Conservation (phyloP, 495 filamentous ascomycete genomes). For the Penicillium odoratum region DNA sequence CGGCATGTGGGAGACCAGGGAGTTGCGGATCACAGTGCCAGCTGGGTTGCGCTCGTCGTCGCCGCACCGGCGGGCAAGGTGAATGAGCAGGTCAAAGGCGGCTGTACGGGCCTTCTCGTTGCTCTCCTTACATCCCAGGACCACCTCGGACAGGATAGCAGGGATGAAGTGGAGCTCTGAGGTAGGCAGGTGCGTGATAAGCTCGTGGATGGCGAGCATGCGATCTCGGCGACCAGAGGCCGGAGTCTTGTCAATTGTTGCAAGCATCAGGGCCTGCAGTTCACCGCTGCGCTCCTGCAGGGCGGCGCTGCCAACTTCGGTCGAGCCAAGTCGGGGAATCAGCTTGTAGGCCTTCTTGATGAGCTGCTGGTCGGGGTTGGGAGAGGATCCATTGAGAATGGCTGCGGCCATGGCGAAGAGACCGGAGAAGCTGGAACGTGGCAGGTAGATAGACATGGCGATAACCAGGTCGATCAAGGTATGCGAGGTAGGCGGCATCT, state of each 20-base stretch:
- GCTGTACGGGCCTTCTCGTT: constrained; percentile 89
- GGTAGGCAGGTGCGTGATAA: constrained; percentile 74
- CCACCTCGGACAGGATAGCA: constrained; percentile 84
- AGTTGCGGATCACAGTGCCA: constrained; percentile 78
- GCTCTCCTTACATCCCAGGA: constrained; percentile 92
- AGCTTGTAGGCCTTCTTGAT: constrained; percentile 99
- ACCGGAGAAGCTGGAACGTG: constrained; percentile 72
- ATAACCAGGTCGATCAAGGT: constrained; percentile 96
- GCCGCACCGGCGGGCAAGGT: constrained; percentile 79
- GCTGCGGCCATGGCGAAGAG: constrained; percentile 82
- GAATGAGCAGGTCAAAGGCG: constrained; percentile 87
- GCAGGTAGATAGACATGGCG: constrained; percentile 90
- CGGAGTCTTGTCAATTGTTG: constrained; percentile 76
- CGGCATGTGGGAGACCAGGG: constrained; percentile 81
- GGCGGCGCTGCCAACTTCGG: constrained; percentile 68
- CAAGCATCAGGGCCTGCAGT: constrained; percentile 75
- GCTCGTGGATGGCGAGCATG: constrained; percentile 73
- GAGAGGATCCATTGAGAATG: constrained; percentile 62
- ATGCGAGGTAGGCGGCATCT: constrained; percentile 90
- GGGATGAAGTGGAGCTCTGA: constrained; percentile 88
- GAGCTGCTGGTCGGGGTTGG: constrained; percentile 74
- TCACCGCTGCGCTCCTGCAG: constrained; percentile 70
- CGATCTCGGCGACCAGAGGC: constrained; percentile 82
- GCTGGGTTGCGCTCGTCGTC: constrained; percentile 50
- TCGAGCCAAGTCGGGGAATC: constrained; percentile 82